phyloP scores from a whole-genome alignment of 257 asterid species.

The Pogostemon cablin region DNA sequence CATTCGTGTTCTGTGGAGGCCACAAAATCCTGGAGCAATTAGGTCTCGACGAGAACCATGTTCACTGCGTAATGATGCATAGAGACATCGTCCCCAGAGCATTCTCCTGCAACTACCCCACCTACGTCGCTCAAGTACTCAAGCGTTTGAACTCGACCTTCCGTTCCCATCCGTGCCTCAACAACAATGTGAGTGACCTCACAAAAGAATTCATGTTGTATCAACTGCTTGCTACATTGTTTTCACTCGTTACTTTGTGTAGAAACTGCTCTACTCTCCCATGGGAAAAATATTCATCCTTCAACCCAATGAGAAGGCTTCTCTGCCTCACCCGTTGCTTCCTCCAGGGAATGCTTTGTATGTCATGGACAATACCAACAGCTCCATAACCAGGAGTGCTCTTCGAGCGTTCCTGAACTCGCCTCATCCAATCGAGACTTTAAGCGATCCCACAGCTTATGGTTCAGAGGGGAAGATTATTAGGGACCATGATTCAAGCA shows the following conservation, averaged over 20 bases:
- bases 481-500: slow-evolving; percentile 88
- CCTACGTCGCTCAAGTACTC: slow-evolving; percentile 69
- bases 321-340: slow-evolving; percentile 77
- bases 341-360: slow-evolving; percentile 69
- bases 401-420: slow-evolving; percentile 65
- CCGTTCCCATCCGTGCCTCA: slow-evolving; percentile 77
- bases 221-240: neutral
- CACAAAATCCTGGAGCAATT: slow-evolving; percentile 59
- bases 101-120: slow-evolving; percentile 84
- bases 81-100: slow-evolving; percentile 93
- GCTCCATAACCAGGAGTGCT: slow-evolving; percentile 49
- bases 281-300: slow-evolving; percentile 81
- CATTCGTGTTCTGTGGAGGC: slow-evolving; percentile 84
- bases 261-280: slow-evolving; percentile 82
- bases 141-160: slow-evolving; percentile 68
- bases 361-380: slow-evolving; percentile 40
- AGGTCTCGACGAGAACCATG: slow-evolving; percentile 70
- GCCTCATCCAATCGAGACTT: slow-evolving; percentile 87
- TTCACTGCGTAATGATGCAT: slow-evolving; percentile 83
- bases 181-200: slow-evolving; percentile 61
- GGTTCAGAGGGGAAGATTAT: slow-evolving; percentile 81
- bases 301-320: slow-evolving; percentile 80
- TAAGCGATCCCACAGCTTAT: slow-evolving; percentile 77
- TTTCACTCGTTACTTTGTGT: slow-evolving; percentile 27
- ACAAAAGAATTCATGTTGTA: too few relatives aligned